Percentiles rank a stretch among this genome's conserved stretches.
Conservation (phyloP, 2,329 filamentous ascomycete species). For the Raffaelea deltoideospora region DNA sequence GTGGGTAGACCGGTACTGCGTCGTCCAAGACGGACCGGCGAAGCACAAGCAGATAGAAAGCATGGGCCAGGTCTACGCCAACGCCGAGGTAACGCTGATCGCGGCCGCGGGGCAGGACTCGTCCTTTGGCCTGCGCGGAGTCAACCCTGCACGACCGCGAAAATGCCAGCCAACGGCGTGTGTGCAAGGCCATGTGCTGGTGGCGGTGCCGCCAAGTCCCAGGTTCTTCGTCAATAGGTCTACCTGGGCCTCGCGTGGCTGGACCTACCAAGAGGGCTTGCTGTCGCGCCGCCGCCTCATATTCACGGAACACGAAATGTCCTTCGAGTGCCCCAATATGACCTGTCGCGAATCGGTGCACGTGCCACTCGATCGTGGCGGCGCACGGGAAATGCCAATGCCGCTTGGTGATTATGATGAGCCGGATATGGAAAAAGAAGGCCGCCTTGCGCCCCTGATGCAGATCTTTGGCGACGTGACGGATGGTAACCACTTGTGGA, state of each 20-base stretch:
- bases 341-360: not conserved
- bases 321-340: conserved; percentile 7
- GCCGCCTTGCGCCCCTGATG: too few relatives aligned
- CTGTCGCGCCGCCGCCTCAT: conserved; percentile 12
- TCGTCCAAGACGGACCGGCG: conserved; percentile 9
- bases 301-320: conserved; percentile 13
- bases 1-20: conserved; percentile 17
- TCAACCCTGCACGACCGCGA: not conserved
- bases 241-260: conserved; percentile 11
- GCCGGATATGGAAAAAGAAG: not conserved
- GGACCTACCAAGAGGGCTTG: conserved; percentile 16
- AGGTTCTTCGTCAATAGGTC: not conserved
- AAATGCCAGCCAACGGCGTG: not conserved
- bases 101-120: conserved; percentile 8
- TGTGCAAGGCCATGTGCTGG: too few relatives aligned
- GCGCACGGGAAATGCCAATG: not conserved
- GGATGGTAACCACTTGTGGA: not conserved
- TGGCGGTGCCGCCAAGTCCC: not conserved
- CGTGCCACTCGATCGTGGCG: not conserved
- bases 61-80: conserved; percentile 14
- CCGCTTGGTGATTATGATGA: not conserved
- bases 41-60: conserved; percentile 8
- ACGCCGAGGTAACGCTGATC: conserved; percentile 7
- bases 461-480: too few relatives aligned
- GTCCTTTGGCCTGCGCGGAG: conserved; percentile 11